phyloP scores from a whole-genome alignment of 306 rosid genomes.

The Corylus americana region DNA sequence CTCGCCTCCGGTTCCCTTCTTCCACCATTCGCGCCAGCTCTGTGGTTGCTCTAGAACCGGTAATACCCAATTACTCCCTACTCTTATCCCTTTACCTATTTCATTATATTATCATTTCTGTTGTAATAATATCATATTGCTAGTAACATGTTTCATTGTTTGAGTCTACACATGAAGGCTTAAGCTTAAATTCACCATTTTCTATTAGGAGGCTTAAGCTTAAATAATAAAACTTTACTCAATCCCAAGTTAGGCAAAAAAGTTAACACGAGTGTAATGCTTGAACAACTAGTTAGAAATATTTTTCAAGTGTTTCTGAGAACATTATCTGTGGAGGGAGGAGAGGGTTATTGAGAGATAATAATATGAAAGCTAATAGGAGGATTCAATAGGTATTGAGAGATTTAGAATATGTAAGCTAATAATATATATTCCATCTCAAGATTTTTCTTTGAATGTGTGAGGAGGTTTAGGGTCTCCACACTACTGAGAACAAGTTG shows the following conservation, averaged over 20 bases:
- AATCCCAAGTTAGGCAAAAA: neutral
- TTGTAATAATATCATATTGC: no score
- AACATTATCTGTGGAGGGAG: neutral
- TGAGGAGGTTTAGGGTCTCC: neutral
- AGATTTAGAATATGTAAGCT: neutral
- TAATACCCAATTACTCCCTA: conserved; percentile 12
- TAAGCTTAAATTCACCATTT: no score
- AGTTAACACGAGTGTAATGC: neutral
- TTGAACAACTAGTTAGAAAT: neutral
- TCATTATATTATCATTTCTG: no score
- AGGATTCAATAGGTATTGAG: neutral
- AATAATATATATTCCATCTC: neutral
- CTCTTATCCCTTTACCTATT: neutral
- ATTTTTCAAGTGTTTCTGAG: no score
- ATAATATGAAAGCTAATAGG: neutral
- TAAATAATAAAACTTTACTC: neutral
- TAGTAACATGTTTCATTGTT: no score
- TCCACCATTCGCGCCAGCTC: conserved; percentile 50
- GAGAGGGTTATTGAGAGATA: neutral
- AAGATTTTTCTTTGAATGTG: neutral
- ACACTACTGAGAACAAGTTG: no score
- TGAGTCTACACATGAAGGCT: no score
- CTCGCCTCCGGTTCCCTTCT: conserved; percentile 27
- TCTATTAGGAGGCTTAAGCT: no score
- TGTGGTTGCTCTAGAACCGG: conserved; percentile 42